These are phyloP conservation scores for Ambrosiella cleistominuta DNA, from an alignment of 2,329 filamentous ascomycete species.

Conservation along the genomic window DNA sequence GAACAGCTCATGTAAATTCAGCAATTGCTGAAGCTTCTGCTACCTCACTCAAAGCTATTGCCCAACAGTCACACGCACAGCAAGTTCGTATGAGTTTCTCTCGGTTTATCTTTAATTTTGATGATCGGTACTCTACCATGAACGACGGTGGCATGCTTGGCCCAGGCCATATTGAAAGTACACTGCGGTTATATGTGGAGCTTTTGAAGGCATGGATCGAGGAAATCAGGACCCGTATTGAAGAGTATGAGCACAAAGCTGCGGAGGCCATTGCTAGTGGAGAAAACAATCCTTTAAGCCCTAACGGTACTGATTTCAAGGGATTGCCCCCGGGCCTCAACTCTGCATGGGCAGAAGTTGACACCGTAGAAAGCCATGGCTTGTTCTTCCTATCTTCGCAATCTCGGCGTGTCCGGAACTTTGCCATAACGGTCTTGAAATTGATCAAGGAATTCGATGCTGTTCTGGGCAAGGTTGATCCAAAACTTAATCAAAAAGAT, in stretches of 20 bases:
- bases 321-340: constrained; percentile 70
- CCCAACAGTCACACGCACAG: constrained; percentile 79
- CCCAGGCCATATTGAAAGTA: constrained; percentile 85
- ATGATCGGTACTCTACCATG: constrained; percentile 93
- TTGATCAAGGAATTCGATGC: constrained; percentile 88
- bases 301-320: constrained; percentile 39
- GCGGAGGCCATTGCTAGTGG: constrained; percentile 52
- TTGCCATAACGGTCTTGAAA: constrained; percentile 80
- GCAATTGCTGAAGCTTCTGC: constrained; percentile 87
- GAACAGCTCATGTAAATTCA: constrained; percentile 83
- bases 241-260: constrained; percentile 78
- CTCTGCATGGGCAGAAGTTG: constrained; percentile 78
- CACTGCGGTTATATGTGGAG: constrained; percentile 80
- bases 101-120: constrained; percentile 95
- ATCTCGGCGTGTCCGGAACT: constrained; percentile 71
- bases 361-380: constrained; percentile 91
- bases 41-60: constrained; percentile 86
- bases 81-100: constrained; percentile 94
- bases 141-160: constrained; percentile 95
- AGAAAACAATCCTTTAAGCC: constrained; percentile 21
- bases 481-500: background rate
- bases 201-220: constrained; percentile 94
- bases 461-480: constrained; percentile 51
- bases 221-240: constrained; percentile 83
- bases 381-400: constrained; percentile 96